Conservation (phyloP, 257 asterid genomes). For the Petrea volubilis region DNA sequence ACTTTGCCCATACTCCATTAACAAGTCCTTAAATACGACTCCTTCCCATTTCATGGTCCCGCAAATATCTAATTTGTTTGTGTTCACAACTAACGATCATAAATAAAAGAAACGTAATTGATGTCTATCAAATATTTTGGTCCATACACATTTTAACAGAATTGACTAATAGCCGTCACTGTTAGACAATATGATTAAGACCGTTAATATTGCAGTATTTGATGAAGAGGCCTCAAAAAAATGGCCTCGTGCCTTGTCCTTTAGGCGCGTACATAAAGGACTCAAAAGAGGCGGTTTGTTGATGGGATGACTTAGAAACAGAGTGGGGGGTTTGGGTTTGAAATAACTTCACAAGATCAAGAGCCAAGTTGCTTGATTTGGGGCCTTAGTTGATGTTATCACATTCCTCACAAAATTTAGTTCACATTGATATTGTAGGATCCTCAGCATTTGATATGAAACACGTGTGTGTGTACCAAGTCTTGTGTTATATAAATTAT, state of each 20-base stretch:
- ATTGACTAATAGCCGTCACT: no score
- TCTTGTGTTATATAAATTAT: no score
- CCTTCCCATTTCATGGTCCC: not conserved
- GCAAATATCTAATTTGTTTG: not conserved
- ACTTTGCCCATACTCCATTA: not conserved
- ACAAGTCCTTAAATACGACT: not conserved
- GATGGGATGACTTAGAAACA: not conserved
- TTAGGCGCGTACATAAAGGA: slow-evolving; percentile 1
- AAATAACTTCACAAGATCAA: slow-evolving; percentile 7
- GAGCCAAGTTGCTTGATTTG: slow-evolving; percentile 14
- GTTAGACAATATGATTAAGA: no score
- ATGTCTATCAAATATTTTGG: no score
- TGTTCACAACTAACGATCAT: no score
- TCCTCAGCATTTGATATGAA: no score
- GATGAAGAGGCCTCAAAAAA: not conserved
- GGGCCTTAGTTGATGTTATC: no score
- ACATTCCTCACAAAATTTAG: no score
- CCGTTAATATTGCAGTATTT: slow-evolving; percentile 7
- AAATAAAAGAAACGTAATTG: no score
- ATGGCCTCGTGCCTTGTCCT: not conserved
- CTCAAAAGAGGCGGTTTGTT: not conserved
- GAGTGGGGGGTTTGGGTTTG: not conserved
- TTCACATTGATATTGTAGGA: no score
- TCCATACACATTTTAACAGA: no score
- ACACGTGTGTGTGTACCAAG: no score